Base-by-base conservation (phyloP, 345 rosid species). In the Salix purpurea region DNA sequence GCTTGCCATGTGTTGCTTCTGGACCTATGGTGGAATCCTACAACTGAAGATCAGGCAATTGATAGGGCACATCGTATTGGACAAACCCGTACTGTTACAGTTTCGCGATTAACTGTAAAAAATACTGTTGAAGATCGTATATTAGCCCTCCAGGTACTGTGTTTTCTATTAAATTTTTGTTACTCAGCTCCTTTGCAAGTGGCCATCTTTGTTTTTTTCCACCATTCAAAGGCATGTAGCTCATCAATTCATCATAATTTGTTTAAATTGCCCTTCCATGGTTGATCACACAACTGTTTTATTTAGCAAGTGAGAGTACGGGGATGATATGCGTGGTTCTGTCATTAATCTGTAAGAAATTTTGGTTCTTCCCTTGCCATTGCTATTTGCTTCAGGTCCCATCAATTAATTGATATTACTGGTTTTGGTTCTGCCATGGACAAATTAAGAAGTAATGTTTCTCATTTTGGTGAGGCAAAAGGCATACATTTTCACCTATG, bases 11-110 rank as follows among this genome's bases (percentile, higher is more conserved):
- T 95, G 77, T 79, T 95, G 65, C 85, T 95, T 73, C 83, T 95
- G 69, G 99, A 95, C 78, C 90, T 95, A 4, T 95, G 99, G 99
- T 95, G 99, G 99, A 95, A 95, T 85, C 99, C 98, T 26, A 95
- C 97, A 23, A 91, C 97, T 13, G 99, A 95, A 84, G 98, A 95
- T 85, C 98, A 95, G 76, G 97, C 98, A 74, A 86, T 95, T 26
- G 98, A 95, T 82, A 93, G 99, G 86, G 99, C 99, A 52, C 99
- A 95, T 87, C 98, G 94, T 15, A 95, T 93, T 64, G 98, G 99
- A 73, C 98, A 95, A 89, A 93, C 97, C 67, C 90, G 98, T 67
- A 91, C 92, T 30, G 97, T 95, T 26, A 89, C 88, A 11, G 99
- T 95, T 62, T 87, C 89, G 72, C 89, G 98, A 30, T 88, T 95